Conservation (phyloP, 345 rosid species). For the Syzygium oleosum region DNA sequence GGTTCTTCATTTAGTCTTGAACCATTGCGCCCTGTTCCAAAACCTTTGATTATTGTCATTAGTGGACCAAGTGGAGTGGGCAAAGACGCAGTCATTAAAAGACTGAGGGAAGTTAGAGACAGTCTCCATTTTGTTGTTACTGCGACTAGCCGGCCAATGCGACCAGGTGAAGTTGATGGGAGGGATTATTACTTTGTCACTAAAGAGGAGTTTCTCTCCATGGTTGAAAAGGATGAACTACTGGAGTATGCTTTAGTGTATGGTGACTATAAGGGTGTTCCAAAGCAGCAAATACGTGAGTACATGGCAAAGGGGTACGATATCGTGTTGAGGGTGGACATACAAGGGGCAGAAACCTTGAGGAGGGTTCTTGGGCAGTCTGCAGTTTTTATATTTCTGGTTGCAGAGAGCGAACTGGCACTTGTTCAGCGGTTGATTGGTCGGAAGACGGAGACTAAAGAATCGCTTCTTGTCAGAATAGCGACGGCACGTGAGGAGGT, state of each 20-base stretch:
- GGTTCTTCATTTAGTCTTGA: conserved; percentile 38
- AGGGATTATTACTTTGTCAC: conserved; percentile 74
- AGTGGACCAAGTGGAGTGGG: conserved; percentile 95
- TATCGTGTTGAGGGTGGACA: conserved; percentile 78
- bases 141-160: conserved; percentile 65
- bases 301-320: conserved; percentile 63
- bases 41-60: conserved; percentile 62
- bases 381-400: conserved; percentile 71
- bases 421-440: conserved; percentile 80
- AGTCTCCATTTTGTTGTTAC: conserved; percentile 81
- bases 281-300: conserved; percentile 75
- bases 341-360: conserved; percentile 78
- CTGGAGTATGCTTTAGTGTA: conserved; percentile 84
- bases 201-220: conserved; percentile 53
- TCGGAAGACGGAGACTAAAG: conserved; percentile 74
- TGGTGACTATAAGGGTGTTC: conserved; percentile 91
- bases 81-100: conserved; percentile 78
- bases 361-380: conserved; percentile 61
- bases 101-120: conserved; percentile 44
- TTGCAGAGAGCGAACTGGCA: conserved; percentile 75
- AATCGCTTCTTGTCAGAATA: conserved; percentile 69
- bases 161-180: conserved; percentile 76
- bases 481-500: conserved; percentile 85
- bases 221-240: conserved; percentile 68
- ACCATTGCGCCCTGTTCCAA: conserved; percentile 43